phyloP scores from a whole-genome alignment of 225 moss, liverwort and hornwort species.

The Asterella californica region DNA sequence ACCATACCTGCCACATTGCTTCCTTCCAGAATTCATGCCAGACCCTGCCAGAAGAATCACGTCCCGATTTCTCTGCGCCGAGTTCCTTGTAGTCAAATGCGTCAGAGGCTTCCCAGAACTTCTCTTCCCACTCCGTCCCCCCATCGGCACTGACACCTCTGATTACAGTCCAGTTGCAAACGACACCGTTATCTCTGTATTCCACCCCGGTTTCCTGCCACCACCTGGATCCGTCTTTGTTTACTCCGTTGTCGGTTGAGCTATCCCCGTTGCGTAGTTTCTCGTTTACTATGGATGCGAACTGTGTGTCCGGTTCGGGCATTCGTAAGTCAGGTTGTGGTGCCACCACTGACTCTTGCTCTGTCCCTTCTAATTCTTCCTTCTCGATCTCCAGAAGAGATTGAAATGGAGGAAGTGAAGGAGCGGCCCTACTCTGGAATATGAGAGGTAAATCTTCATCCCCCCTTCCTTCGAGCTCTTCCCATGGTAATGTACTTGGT shows the following conservation, averaged over 20 bases:
- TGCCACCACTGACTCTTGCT: slow-evolving; percentile 39
- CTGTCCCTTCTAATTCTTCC: slow-evolving; percentile 31
- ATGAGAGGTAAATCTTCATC: slow-evolving; percentile 48
- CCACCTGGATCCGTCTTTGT: slow-evolving; percentile 85
- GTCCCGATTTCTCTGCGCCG: slow-evolving; percentile 93
- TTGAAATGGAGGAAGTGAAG: slow-evolving; percentile 90
- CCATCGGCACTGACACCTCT: slow-evolving; percentile 83
- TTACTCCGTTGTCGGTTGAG: slow-evolving; percentile 50
- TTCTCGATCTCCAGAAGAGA: slow-evolving; percentile 86
- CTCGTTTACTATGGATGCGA: slow-evolving; percentile 59
- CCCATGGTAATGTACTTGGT: slow-evolving; percentile 47
- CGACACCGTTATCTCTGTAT: slow-evolving; percentile 58
- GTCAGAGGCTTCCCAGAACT: slow-evolving; percentile 94
- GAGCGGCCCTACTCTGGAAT: slow-evolving; percentile 73
- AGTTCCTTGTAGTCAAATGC: slow-evolving; percentile 90
- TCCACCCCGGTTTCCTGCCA: slow-evolving; percentile 85
- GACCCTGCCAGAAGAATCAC: slow-evolving; percentile 74
- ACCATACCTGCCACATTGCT: slow-evolving; percentile 93
- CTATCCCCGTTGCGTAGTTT: slow-evolving; percentile 54
- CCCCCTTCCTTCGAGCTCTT: slow-evolving; percentile 31
- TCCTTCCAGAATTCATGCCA: slow-evolving; percentile 99
- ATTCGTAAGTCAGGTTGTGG: slow-evolving; percentile 36
- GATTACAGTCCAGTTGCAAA: slow-evolving; percentile 77
- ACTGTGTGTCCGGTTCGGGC: slow-evolving; percentile 55
- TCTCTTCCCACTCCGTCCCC: slow-evolving; percentile 92